Evolutionary conservation across 208 protist genomes (phyloP).

Genomic region (Leptomonas pyrrhocoris): DNA sequence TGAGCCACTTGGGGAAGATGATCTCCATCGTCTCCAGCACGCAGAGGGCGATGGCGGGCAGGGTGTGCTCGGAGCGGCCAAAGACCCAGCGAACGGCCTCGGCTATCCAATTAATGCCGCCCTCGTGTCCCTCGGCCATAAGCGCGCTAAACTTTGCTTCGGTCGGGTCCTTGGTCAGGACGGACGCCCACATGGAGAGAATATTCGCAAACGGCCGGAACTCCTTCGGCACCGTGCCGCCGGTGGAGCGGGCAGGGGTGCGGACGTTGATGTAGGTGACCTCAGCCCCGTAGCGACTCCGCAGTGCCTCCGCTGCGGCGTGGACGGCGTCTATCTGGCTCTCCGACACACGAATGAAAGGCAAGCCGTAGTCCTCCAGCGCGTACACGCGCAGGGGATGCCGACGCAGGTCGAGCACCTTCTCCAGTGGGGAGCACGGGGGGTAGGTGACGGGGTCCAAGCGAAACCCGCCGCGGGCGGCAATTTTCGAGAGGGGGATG

Average conservation of each 20-base stretch:
- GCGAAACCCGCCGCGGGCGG: conserved; percentile 77
- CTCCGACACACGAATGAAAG: conserved; percentile 48
- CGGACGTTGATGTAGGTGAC: conserved; percentile 79
- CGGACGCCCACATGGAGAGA: conserved; percentile 71
- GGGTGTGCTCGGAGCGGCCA: conserved; percentile 77
- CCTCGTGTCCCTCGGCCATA: conserved; percentile 58
- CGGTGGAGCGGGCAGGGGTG: conserved; percentile 59
- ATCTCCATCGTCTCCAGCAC: conserved; percentile 59
- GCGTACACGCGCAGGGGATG: conserved; percentile 73
- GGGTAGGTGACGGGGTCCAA: conserved; percentile 67
- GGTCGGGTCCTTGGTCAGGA: conserved; percentile 62
- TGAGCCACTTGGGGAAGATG: conserved; percentile 50
- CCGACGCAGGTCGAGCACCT: conserved; percentile 42
- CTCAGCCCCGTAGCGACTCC: conserved; percentile 56
- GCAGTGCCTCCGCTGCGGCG: conserved; percentile 56
- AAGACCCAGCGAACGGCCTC: conserved; percentile 65
- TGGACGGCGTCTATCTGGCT: conserved; percentile 66
- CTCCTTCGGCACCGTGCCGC: conserved; percentile 47
- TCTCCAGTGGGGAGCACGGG: conserved; percentile 59
- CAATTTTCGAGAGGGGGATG: conserved; percentile 69
- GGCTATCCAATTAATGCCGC: conserved; percentile 54
- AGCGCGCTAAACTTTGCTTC: conserved; percentile 64
- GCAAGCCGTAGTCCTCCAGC: conserved; percentile 81
- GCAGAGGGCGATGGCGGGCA: conserved; percentile 75
- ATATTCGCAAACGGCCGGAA: conserved; percentile 68